Conservation (phyloP, 768 basidiomycete species). For the Sporobolomyces roseus region DNA sequence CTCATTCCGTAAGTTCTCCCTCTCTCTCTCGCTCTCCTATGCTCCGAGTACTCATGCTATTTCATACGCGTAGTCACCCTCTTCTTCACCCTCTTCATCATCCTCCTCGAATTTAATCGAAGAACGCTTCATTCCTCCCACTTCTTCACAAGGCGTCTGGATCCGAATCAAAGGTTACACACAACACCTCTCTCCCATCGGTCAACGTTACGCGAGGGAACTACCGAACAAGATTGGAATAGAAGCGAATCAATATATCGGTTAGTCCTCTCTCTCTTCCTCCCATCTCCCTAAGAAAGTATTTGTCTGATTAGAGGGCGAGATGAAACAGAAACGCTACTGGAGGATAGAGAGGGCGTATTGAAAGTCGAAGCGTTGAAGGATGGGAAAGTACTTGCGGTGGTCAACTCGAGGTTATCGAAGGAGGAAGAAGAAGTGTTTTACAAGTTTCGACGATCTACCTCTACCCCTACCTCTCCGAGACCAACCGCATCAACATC, state of each 20-base stretch:
- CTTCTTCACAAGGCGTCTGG: background rate
- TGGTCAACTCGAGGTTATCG: background rate
- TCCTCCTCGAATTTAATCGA: background rate
- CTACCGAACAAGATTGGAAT: background rate
- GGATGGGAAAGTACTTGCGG: background rate
- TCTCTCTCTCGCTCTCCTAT: too few species aligned
- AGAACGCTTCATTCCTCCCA: background rate
- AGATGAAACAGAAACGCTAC: background rate
- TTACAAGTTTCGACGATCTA: background rate
- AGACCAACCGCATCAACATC: background rate
- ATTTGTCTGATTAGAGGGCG: background rate
- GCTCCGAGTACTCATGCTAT: too few species aligned
- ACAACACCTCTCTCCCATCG: background rate
- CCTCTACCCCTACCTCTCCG: too few species aligned
- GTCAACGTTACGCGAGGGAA: background rate
- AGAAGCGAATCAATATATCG: background rate
- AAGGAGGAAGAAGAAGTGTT: constrained; percentile 6
- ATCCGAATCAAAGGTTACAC: constrained; percentile 7
- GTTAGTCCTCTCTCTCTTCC: too few species aligned
- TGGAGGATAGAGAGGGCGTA: background rate
- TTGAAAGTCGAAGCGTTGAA: constrained; percentile 7
- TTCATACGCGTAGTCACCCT: too few species aligned
- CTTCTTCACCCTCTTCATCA: too few species aligned
- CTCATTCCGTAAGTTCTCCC: too few species aligned
- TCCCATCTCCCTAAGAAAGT: too few species aligned